Conservation (phyloP, 768 basidiomycete genomes). For the Rhizopogon salebrosus region DNA sequence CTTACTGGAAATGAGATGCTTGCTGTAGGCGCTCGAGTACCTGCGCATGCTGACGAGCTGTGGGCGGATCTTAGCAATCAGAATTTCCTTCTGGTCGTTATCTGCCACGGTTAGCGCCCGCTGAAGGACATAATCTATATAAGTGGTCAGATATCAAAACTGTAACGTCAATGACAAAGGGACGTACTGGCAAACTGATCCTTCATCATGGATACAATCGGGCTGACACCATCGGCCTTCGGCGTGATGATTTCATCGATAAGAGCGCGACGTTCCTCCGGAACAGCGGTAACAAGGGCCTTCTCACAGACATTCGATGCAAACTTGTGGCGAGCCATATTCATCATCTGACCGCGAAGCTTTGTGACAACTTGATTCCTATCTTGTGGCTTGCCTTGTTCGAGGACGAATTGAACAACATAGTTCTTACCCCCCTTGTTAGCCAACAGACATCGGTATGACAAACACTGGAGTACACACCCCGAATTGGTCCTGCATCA, state of each 20-base stretch:
- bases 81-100: conserved; percentile 62
- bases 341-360: conserved; percentile 72
- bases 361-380: conserved; percentile 58
- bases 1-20: conserved; percentile 79
- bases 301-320: conserved; percentile 97
- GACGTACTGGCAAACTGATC: conserved; percentile 84
- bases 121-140: conserved; percentile 80
- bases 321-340: conserved; percentile 84
- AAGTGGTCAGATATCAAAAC: conserved; percentile 2
- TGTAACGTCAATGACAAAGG: neutral
- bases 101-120: conserved; percentile 66
- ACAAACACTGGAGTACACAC: conserved; percentile 36
- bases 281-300: conserved; percentile 63
- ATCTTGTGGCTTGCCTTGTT: conserved; percentile 71
- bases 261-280: conserved; percentile 59
- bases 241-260: conserved; percentile 78
- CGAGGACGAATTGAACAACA: conserved; percentile 90
- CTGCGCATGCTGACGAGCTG: conserved; percentile 68
- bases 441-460: neutral
- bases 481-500: conserved; percentile 92
- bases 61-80: conserved; percentile 59
- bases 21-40: conserved; percentile 69
- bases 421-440: conserved; percentile 66
- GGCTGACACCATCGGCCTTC: conserved; percentile 62
- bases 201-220: conserved; percentile 69